phyloP scores from a whole-genome alignment of 169 alveolate species.

The Babesia ovata region DNA sequence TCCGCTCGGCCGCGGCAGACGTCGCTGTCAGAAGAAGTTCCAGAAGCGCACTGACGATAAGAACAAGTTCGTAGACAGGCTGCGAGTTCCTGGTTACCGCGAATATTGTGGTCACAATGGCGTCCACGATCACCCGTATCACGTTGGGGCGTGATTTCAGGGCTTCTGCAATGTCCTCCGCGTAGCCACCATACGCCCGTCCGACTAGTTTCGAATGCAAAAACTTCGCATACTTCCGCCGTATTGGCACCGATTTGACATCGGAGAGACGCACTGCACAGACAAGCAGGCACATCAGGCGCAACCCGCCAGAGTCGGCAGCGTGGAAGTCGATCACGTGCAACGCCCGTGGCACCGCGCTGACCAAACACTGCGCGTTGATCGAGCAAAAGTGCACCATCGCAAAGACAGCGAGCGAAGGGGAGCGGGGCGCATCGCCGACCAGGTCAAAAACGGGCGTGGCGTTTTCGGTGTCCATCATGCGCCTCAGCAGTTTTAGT shows the following conservation, averaged over 20 bases:
- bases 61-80: conserved; percentile 20
- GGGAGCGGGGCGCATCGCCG: neutral
- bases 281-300: neutral
- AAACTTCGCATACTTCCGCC: neutral
- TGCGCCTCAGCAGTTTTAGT: conserved; percentile 9
- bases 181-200: neutral
- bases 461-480: conserved; percentile 4
- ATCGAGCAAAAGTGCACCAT: conserved; percentile 6
- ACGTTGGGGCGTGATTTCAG: conserved; percentile 8
- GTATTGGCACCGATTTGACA: neutral
- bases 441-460: conserved; percentile 18
- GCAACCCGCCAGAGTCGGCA: neutral
- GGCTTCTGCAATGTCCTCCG: neutral
- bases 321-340: conserved; percentile 13
- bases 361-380: conserved; percentile 6
- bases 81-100: neutral
- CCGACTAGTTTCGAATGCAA: neutral
- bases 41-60: neutral
- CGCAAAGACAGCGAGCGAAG: conserved; percentile 1
- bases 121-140: conserved; percentile 8
- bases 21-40: conserved; percentile 4
- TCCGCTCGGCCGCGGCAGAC: neutral
- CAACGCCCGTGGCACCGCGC: conserved; percentile 17
- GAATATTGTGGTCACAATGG: conserved; percentile 5
- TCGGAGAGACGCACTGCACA: conserved; percentile 5